Evolutionary conservation across 2,329 filamentous ascomycete species (phyloP).

Genomic region (Fusarium mundagurra): DNA sequence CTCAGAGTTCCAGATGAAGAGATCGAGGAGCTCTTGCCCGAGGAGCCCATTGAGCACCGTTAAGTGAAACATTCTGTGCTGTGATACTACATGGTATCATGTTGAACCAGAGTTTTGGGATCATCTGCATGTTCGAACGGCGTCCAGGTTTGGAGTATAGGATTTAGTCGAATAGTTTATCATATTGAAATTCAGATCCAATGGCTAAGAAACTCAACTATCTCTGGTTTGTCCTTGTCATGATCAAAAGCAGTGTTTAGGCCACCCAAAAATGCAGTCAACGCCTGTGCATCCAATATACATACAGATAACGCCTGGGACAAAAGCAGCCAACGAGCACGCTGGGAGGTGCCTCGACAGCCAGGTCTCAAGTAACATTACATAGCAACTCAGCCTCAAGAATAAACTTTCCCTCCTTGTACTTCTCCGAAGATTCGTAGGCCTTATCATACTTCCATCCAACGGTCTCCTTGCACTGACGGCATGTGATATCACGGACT

Average conservation of each 20-base stretch:
- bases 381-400: conserved; percentile 91
- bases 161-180: conserved; percentile 7
- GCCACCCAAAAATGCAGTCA: background rate
- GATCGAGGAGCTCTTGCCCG: conserved; percentile 75
- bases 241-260: conserved; percentile 12
- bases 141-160: conserved; percentile 9
- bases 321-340: background rate
- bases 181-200: background rate
- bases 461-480: conserved; percentile 90
- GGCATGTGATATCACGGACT: conserved; percentile 91
- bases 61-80: conserved; percentile 18
- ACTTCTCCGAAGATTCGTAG: conserved; percentile 91
- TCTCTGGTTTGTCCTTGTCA: conserved; percentile 14
- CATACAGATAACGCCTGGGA: conserved; percentile 28
- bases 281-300: conserved; percentile 3
- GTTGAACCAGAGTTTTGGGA: background rate
- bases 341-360: background rate
- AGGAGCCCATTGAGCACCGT: conserved; percentile 83
- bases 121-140: conserved; percentile 1
- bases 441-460: conserved; percentile 99
- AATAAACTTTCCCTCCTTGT: conserved; percentile 99
- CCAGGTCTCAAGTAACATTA: conserved; percentile 67
- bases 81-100: background rate
- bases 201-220: background rate
- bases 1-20: conserved; percentile 64